Percentiles rank a stretch among this genome's conserved stretches.
These are phyloP conservation scores for Bullera alba DNA, from an alignment of 768 basidiomycete genomes.

Conservation along the genomic window DNA sequence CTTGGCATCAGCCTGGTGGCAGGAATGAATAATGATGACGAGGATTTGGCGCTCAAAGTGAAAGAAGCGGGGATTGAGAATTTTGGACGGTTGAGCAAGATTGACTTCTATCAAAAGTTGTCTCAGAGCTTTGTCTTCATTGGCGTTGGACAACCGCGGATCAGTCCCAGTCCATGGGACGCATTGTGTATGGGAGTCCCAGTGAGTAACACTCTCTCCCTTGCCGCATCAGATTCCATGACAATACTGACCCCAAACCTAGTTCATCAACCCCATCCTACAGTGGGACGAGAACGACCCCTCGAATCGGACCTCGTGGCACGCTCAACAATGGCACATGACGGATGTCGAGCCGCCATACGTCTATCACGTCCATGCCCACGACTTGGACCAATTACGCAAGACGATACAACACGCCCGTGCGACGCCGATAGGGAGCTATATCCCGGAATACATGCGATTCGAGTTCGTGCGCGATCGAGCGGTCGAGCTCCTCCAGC, in stretches of 20 bases:
- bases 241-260: no score
- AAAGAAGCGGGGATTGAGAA: conserved; percentile 21
- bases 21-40: conserved; percentile 32
- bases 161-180: conserved; percentile 38
- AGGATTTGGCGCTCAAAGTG: conserved; percentile 4
- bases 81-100: conserved; percentile 26
- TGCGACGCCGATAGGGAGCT: conserved; percentile 24
- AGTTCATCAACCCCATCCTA: conserved; percentile 41
- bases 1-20: conserved; percentile 19
- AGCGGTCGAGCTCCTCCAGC: conserved; percentile 23
- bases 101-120: conserved; percentile 26
- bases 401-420: conserved; percentile 20
- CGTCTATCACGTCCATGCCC: conserved; percentile 33
- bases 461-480: conserved; percentile 17
- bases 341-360: conserved; percentile 38
- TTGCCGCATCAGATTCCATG: neutral
- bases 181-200: conserved; percentile 38
- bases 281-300: conserved; percentile 32
- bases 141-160: conserved; percentile 30
- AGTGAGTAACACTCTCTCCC: conserved; percentile 14
- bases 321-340: conserved; percentile 39
- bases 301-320: conserved; percentile 26
- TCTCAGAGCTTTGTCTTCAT: conserved; percentile 27
- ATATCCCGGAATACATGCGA: conserved; percentile 32
- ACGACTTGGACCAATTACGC: conserved; percentile 19